These are phyloP conservation scores for Rutstroemia sp. DNA, from an alignment of 2,329 filamentous ascomycete species.

Conservation along the genomic window DNA sequence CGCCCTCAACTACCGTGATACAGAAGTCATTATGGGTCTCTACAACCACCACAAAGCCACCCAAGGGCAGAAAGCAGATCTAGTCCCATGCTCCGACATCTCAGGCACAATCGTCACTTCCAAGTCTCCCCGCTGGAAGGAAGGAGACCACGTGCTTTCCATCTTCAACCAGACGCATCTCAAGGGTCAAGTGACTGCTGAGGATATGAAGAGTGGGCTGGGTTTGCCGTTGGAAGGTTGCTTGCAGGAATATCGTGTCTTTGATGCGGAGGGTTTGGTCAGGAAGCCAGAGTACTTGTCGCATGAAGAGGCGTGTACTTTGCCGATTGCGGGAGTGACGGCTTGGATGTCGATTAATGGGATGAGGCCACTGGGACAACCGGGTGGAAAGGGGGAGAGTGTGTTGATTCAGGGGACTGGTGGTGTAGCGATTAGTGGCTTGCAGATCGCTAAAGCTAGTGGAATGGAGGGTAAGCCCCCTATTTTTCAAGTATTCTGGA, in stretches of 20 bases:
- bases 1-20: conserved; percentile 26
- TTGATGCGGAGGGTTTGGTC: conserved; percentile 50
- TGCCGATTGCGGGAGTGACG: conserved; percentile 55
- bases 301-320: conserved; percentile 50
- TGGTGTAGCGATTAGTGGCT: conserved; percentile 42
- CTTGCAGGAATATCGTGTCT: conserved; percentile 49
- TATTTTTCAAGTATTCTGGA: not conserved
- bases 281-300: conserved; percentile 47
- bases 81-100: conserved; percentile 63
- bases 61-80: conserved; percentile 23
- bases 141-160: conserved; percentile 58
- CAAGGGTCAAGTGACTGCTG: conserved; percentile 19
- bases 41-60: conserved; percentile 59
- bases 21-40: conserved; percentile 26
- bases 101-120: conserved; percentile 52
- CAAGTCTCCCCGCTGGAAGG: conserved; percentile 39
- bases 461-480: conserved; percentile 37
- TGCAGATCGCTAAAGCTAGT: conserved; percentile 47
- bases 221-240: conserved; percentile 60
- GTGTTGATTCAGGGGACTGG: conserved; percentile 49
- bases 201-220: conserved; percentile 41
- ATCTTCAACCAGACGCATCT: conserved; percentile 52
- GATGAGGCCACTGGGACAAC: conserved; percentile 42
- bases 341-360: conserved; percentile 61
- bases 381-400: conserved; percentile 38